Evolutionary conservation across 495 filamentous ascomycete species (phyloP).

Genomic region (Penicillium herquei): DNA sequence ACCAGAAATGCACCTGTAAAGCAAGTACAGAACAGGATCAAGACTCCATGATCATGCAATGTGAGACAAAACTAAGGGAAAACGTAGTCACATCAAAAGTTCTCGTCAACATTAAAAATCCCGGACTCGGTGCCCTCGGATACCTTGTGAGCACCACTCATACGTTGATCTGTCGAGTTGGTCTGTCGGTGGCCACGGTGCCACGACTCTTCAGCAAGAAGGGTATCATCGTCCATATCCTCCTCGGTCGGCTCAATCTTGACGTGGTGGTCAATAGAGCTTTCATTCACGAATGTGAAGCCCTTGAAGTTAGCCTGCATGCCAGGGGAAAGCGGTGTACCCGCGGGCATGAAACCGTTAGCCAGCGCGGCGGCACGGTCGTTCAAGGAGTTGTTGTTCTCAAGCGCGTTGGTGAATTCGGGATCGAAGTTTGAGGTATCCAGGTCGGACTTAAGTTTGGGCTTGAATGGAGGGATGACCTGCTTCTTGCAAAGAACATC

Average conservation of each 20-base stretch:
- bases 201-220: slow-evolving; percentile 52
- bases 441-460: slow-evolving; percentile 88
- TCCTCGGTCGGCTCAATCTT: slow-evolving; percentile 60
- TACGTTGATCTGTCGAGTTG: slow-evolving; percentile 54
- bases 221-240: slow-evolving; percentile 70
- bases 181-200: slow-evolving; percentile 26
- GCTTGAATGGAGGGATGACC: slow-evolving; percentile 97
- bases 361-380: slow-evolving; percentile 77
- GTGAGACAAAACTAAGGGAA: slow-evolving; percentile 21
- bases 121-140: slow-evolving; percentile 60
- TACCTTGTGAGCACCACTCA: slow-evolving; percentile 72
- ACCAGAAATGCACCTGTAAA: slow-evolving; percentile 21
- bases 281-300: slow-evolving; percentile 98
- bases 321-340: slow-evolving; percentile 86
- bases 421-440: slow-evolving; percentile 98
- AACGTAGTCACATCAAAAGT: slow-evolving; percentile 65
- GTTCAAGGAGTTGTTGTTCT: slow-evolving; percentile 69
- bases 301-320: slow-evolving; percentile 98
- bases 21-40: slow-evolving; percentile 44
- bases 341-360: slow-evolving; percentile 66
- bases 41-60: slow-evolving; percentile 46
- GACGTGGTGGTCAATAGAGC: slow-evolving; percentile 89
- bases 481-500: slow-evolving; percentile 79
- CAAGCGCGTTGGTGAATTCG: slow-evolving; percentile 94
- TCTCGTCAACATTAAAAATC: slow-evolving; percentile 67